These are phyloP conservation scores for Loxodes magnus DNA, from an alignment of 73 alveolate genomes.

Conservation along the genomic window DNA sequence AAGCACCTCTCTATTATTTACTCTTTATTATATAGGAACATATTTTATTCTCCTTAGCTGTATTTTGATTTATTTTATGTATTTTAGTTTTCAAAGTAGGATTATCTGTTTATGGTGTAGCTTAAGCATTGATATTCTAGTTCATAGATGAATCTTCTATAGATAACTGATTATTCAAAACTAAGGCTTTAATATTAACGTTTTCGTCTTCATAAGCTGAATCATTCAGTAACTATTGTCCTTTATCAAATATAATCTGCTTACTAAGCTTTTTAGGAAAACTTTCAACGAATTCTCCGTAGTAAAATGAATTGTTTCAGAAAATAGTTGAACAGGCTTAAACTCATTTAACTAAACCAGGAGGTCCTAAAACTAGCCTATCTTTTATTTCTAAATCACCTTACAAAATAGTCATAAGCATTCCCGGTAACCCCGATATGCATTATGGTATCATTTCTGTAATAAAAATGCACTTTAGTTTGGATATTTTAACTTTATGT, in stretches of 20 bases:
- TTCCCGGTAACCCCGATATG: slow-evolving; percentile 4
- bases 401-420: not conserved
- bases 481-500: not conserved
- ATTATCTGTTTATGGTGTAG: not conserved
- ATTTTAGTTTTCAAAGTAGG: no score
- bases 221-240: no score
- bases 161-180: not conserved
- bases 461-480: not conserved
- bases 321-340: not conserved
- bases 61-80: not conserved
- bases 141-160: not conserved
- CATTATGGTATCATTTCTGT: not conserved
- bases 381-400: not conserved
- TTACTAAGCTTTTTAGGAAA: no score
- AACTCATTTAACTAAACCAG: not conserved
- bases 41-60: not conserved
- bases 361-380: slow-evolving; percentile 7
- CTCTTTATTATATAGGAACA: slow-evolving; percentile 5
- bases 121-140: not conserved
- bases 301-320: not conserved
- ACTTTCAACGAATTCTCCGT: no score
- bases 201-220: slow-evolving; percentile 2
- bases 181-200: not conserved
- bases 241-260: no score
- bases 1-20: not conserved